These are phyloP conservation scores for Picochlorum sp. DNA, from an alignment of 139 green algal genomes.

Conservation along the genomic window DNA sequence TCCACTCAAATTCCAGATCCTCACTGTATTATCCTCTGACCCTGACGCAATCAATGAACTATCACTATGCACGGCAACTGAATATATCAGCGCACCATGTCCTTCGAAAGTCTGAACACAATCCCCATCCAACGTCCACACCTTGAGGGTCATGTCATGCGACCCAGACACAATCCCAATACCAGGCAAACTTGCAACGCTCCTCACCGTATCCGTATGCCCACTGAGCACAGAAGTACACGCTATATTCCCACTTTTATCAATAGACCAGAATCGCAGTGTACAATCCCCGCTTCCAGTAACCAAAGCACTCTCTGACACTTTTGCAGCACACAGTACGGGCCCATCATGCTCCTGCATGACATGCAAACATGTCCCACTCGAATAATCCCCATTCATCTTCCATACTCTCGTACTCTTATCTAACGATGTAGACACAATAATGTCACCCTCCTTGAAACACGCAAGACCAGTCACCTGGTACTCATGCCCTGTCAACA, in stretches of 20 bases:
- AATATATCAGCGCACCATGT: constrained; percentile 84
- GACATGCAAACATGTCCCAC: constrained; percentile 27
- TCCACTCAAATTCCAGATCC: constrained; percentile 65
- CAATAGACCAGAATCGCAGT: constrained; percentile 36
- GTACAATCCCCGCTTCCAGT: constrained; percentile 67
- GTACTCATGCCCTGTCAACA: constrained; percentile 67
- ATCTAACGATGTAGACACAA: constrained; percentile 79
- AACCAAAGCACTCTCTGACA: constrained; percentile 51
- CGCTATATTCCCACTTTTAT: not conserved
- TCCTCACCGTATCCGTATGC: constrained; percentile 77
- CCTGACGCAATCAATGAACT: constrained; percentile 50
- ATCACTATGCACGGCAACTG: constrained; percentile 26
- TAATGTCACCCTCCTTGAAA: constrained; percentile 40
- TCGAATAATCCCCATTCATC: not conserved
- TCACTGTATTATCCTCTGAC: constrained; percentile 79
- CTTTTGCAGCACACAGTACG: constrained; percentile 61
- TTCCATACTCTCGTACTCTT: constrained; percentile 72
- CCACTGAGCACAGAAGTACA: constrained; percentile 58
- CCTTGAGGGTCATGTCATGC: constrained; percentile 70
- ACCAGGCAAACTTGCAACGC: constrained; percentile 57
- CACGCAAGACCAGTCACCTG: constrained; percentile 61
- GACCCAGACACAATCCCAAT: constrained; percentile 84
- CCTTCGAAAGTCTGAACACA: constrained; percentile 59
- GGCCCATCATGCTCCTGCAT: constrained; percentile 70
- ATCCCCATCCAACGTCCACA: constrained; percentile 51